phyloP scores from a whole-genome alignment of 805 yeast species.

The Metschnikowia colocasiae region DNA sequence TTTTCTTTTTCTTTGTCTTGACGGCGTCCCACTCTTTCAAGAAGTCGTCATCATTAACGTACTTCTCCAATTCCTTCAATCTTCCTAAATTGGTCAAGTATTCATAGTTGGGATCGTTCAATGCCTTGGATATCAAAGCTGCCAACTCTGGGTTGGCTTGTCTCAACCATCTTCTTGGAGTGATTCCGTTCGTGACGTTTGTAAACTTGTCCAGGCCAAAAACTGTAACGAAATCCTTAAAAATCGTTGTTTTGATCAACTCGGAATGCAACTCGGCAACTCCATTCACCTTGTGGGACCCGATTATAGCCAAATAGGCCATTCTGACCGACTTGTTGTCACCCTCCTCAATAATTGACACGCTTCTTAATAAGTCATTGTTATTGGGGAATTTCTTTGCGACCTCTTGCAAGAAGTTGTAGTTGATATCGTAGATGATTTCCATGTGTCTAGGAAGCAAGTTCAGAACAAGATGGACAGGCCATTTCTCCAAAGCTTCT shows the following conservation, averaged over 20 bases:
- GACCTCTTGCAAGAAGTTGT: constrained; percentile 70
- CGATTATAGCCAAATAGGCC: constrained; percentile 89
- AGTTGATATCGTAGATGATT: constrained; percentile 82
- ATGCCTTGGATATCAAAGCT: constrained; percentile 63
- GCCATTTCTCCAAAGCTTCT: constrained; percentile 96
- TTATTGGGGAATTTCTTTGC: constrained; percentile 76
- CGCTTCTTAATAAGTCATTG: constrained; percentile 58
- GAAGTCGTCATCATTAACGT: constrained; percentile 65
- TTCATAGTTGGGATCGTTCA: constrained; percentile 61
- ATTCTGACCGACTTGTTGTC: constrained; percentile 80
- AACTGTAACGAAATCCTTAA: constrained; percentile 81
- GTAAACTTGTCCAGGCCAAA: constrained; percentile 82
- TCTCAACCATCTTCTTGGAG: constrained; percentile 94
- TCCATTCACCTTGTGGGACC: constrained; percentile 91
- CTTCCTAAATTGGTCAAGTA: constrained; percentile 65
- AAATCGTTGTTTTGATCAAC: constrained; percentile 81
- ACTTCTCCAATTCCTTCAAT: constrained; percentile 64
- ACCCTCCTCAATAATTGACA: constrained; percentile 82
- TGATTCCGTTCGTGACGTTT: constrained; percentile 91
- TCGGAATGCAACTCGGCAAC: constrained; percentile 95
- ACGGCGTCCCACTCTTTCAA: constrained; percentile 66
- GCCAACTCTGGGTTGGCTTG: constrained; percentile 88
- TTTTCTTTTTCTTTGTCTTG: constrained; percentile 65
- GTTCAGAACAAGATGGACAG: constrained; percentile 72
- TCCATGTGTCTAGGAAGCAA: constrained; percentile 89